Percentiles rank a stretch among this genome's conserved stretches.
These are phyloP conservation scores for Xylariaceae sp. DNA, from an alignment of 2,329 filamentous ascomycete species.

Conservation along the genomic window DNA sequence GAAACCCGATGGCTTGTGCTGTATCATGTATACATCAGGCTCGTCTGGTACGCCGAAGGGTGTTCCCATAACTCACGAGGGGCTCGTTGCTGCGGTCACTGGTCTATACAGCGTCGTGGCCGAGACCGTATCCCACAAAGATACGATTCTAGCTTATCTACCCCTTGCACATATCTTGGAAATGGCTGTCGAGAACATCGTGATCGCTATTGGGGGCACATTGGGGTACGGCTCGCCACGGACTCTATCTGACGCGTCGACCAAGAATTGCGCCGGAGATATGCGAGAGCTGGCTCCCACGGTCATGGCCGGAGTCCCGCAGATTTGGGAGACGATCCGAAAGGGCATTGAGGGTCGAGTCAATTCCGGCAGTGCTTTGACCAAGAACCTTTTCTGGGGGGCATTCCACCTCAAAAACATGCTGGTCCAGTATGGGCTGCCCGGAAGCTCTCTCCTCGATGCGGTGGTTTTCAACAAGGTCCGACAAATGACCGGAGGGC, in stretches of 20 bases:
- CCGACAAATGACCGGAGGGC: slow-evolving; percentile 82
- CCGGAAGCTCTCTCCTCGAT: slow-evolving; percentile 69
- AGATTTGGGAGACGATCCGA: slow-evolving; percentile 95
- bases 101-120: slow-evolving; percentile 77
- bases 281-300: slow-evolving; percentile 90
- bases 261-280: slow-evolving; percentile 87
- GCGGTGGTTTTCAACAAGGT: slow-evolving; percentile 87
- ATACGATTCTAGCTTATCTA: slow-evolving; percentile 83
- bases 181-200: slow-evolving; percentile 90
- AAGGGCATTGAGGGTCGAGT: slow-evolving; percentile 87
- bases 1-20: slow-evolving; percentile 72
- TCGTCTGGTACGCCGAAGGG: slow-evolving; percentile 89
- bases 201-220: slow-evolving; percentile 82
- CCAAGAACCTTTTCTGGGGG: slow-evolving; percentile 73
- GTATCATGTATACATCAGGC: slow-evolving; percentile 83
- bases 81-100: slow-evolving; percentile 76
- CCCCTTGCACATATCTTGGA: slow-evolving; percentile 95
- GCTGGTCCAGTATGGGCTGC: slow-evolving; percentile 55
- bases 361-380: slow-evolving; percentile 63
- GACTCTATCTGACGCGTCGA: slow-evolving; percentile 79
- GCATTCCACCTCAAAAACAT: slow-evolving; percentile 57
- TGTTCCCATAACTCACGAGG: slow-evolving; percentile 75
- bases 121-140: slow-evolving; percentile 70
- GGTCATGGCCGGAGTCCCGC: slow-evolving; percentile 88
- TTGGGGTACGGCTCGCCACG: slow-evolving; percentile 91